phyloP scores from a whole-genome alignment of 2,329 filamentous ascomycete species.

The Phialemoniopsis sp. region DNA sequence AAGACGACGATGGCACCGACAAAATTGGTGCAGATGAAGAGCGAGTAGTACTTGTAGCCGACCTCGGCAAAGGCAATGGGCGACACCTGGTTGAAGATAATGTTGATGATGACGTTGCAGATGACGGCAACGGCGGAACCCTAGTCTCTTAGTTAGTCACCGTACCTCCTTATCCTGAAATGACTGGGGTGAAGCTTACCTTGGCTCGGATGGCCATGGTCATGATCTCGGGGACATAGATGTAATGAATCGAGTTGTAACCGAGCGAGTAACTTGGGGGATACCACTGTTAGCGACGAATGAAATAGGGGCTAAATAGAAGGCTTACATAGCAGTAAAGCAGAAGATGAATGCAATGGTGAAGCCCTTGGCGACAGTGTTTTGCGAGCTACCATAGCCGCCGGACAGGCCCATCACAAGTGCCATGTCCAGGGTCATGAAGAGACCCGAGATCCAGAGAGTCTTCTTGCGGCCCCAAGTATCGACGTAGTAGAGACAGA shows the following conservation, averaged over 20 bases:
- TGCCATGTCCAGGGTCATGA: slow-evolving; percentile 1
- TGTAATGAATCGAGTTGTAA: neutral
- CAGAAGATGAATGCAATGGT: slow-evolving; percentile 9
- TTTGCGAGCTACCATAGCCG: neutral
- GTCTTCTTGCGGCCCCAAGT: neutral
- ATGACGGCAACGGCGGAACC: neutral
- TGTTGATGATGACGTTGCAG: neutral
- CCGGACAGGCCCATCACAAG: neutral
- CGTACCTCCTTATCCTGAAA: neutral
- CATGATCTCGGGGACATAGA: slow-evolving; percentile 7
- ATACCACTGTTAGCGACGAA: slow-evolving; percentile 1
- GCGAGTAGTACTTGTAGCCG: slow-evolving; percentile 5
- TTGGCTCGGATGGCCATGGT: slow-evolving; percentile 4
- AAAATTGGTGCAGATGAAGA: slow-evolving; percentile 2
- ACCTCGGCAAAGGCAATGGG: slow-evolving; percentile 1
- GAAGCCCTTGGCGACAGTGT: slow-evolving; percentile 8
- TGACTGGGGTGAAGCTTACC: neutral
- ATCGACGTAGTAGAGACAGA: slow-evolving; percentile 1
- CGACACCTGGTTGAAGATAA: slow-evolving; percentile 1
- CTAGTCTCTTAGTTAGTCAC: neutral
- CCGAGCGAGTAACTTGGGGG: slow-evolving; percentile 1
- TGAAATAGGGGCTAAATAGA: too few species aligned
- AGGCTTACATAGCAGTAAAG: neutral
- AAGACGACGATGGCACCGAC: too few species aligned
- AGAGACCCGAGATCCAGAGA: slow-evolving; percentile 1